These are phyloP conservation scores for Macrophomina pseudophaseolina DNA, from an alignment of 2,329 filamentous ascomycete species.

Conservation along the genomic window DNA sequence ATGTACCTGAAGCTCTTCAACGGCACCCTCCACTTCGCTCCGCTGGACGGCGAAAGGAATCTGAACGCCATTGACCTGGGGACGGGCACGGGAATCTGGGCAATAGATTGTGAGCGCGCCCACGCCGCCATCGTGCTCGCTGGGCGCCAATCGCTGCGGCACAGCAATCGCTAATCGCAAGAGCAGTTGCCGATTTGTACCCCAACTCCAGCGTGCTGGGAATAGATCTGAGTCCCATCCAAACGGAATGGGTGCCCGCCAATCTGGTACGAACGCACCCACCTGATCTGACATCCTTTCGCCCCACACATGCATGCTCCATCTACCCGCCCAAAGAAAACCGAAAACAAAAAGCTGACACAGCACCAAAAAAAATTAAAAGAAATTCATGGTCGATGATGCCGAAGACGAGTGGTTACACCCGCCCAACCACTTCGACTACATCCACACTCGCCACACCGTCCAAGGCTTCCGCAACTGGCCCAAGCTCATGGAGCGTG, in stretches of 20 bases:
- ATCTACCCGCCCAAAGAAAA: background rate
- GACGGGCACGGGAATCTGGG: conserved; percentile 65
- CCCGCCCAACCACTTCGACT: conserved; percentile 61
- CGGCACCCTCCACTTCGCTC: conserved; percentile 58
- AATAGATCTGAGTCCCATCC: conserved; percentile 38
- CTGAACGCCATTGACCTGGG: conserved; percentile 63
- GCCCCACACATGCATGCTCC: background rate
- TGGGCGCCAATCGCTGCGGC: background rate
- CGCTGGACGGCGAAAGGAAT: conserved; percentile 51
- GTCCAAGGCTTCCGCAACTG: conserved; percentile 58
- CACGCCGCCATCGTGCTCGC: background rate
- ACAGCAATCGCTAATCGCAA: conserved; percentile 4
- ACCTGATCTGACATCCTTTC: background rate
- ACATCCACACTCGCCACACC: conserved; percentile 63
- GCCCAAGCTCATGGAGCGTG: conserved; percentile 50
- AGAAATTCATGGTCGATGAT: conserved; percentile 61
- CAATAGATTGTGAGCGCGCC: conserved; percentile 51
- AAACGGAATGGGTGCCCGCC: conserved; percentile 56
- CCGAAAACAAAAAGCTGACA: background rate
- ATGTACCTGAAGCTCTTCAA: conserved; percentile 52
- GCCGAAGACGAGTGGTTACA: conserved; percentile 63
- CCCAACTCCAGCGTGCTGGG: conserved; percentile 28
- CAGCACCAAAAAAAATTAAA: background rate
- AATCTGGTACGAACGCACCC: conserved; percentile 49
- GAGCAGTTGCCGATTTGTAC: conserved; percentile 28